Evolutionary conservation across 2,329 filamentous ascomycete species (phyloP).

Genomic region (Chalara sp.): DNA sequence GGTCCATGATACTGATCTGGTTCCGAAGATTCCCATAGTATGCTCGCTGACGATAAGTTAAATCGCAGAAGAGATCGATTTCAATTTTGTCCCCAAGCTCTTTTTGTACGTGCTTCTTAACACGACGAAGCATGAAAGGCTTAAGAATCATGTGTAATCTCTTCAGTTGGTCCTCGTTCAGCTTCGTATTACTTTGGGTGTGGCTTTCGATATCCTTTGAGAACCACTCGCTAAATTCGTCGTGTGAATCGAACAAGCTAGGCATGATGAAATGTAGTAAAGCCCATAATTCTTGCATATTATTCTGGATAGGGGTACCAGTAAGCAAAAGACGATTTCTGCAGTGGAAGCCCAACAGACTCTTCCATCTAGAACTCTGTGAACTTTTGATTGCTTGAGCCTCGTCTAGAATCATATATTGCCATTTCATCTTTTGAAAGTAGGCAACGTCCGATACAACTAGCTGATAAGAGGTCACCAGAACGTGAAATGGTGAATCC

Average conservation of each 20-base stretch:
- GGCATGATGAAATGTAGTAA: slow-evolving; percentile 99
- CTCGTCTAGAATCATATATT: slow-evolving; percentile 99
- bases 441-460: slow-evolving; percentile 95
- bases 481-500: slow-evolving; percentile 90
- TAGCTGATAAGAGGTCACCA: slow-evolving; percentile 94
- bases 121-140: slow-evolving; percentile 97
- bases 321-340: slow-evolving; percentile 90
- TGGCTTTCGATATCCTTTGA: slow-evolving; percentile 97
- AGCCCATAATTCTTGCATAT: slow-evolving; percentile 99
- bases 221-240: slow-evolving; percentile 92
- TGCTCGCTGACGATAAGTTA: slow-evolving; percentile 91
- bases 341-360: slow-evolving; percentile 86
- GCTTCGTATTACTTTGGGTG: slow-evolving; percentile 97
- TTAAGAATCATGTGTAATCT: slow-evolving; percentile 98
- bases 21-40: slow-evolving; percentile 90
- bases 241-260: slow-evolving; percentile 91
- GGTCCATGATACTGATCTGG: slow-evolving; percentile 97
- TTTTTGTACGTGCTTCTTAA: slow-evolving; percentile 99
- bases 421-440: slow-evolving; percentile 99
- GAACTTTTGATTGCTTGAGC: slow-evolving; percentile 99
- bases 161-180: slow-evolving; percentile 96
- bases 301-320: slow-evolving; percentile 97
- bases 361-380: slow-evolving; percentile 94
- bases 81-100: slow-evolving; percentile 99
- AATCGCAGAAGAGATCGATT: slow-evolving; percentile 88